Evolutionary conservation across 805 yeast species (phyloP).

Genomic region (Candida sithepensis): DNA sequence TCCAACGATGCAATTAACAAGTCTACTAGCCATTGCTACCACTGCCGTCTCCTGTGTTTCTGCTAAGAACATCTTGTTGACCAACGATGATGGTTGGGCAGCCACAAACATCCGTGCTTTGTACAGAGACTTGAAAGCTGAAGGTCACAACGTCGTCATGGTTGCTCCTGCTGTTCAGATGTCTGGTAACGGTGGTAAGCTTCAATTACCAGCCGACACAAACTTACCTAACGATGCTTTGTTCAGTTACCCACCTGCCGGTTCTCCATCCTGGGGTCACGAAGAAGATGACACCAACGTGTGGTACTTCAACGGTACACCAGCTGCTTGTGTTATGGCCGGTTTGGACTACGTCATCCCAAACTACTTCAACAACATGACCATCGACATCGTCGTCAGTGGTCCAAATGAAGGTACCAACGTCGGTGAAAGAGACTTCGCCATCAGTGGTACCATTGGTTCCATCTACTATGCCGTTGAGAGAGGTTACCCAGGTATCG

Average conservation of each 20-base stretch:
- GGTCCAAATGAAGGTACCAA: conserved; percentile 55
- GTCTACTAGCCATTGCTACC: conserved; percentile 9
- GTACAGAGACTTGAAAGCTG: conserved; percentile 42
- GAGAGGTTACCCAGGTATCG: conserved; percentile 47
- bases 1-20: conserved; percentile 10
- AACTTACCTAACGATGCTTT: conserved; percentile 43
- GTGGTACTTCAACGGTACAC: conserved; percentile 58
- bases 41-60: conserved; percentile 11
- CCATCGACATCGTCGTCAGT: conserved; percentile 46
- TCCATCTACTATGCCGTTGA: conserved; percentile 45
- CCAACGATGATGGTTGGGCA: conserved; percentile 59
- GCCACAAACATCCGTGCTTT: conserved; percentile 57
- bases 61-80: conserved; percentile 42
- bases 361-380: conserved; percentile 37
- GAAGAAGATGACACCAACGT: conserved; percentile 38
- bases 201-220: conserved; percentile 38
- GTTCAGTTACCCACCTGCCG: conserved; percentile 43
- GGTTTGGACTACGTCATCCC: conserved; percentile 47
- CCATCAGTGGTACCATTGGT: conserved; percentile 51
- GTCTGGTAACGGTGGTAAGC: conserved; percentile 55
- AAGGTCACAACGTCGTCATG: conserved; percentile 47
- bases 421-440: conserved; percentile 39
- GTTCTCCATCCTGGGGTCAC: conserved; percentile 55
- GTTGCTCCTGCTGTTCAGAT: conserved; percentile 51
- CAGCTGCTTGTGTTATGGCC: conserved; percentile 48